These are phyloP conservation scores for Cordyceps tenuipes DNA, from an alignment of 2,329 filamentous ascomycete genomes.

Conservation along the genomic window DNA sequence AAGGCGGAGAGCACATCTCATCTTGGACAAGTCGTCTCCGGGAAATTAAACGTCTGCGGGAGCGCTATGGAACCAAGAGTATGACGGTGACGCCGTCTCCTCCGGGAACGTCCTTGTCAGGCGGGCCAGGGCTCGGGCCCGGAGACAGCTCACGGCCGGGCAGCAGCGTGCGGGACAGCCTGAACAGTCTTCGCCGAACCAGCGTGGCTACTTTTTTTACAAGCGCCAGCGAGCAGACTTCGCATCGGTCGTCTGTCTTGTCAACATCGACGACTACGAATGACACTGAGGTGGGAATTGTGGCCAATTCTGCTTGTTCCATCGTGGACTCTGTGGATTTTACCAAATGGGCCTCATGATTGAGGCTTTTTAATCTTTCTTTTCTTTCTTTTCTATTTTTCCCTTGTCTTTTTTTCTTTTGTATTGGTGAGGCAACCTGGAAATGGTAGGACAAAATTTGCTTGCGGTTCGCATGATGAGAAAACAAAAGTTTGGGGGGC, in stretches of 20 bases:
- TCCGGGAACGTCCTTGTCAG: conserved; percentile 18
- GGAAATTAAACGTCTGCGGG: conserved; percentile 74
- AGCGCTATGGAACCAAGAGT: conserved; percentile 48
- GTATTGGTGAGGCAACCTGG: neutral
- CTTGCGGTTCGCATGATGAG: neutral
- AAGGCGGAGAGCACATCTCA: conserved; percentile 74
- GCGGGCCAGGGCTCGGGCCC: conserved; percentile 13
- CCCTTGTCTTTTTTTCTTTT: neutral
- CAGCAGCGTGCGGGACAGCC: conserved; percentile 50
- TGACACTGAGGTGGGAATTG: conserved; percentile 41
- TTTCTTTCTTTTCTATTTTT: neutral
- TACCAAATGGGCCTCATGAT: conserved; percentile 37
- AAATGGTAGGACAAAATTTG: neutral
- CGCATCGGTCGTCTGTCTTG: conserved; percentile 50
- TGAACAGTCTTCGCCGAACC: conserved; percentile 52
- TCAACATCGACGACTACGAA: conserved; percentile 45
- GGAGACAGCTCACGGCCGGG: conserved; percentile 31
- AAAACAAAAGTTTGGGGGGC: conserved; percentile 7
- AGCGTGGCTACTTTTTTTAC: conserved; percentile 59
- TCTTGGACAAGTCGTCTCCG: conserved; percentile 83
- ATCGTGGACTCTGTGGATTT: conserved; percentile 42
- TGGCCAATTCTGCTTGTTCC: conserved; percentile 20
- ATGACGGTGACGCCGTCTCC: conserved; percentile 18
- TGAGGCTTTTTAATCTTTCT: neutral
- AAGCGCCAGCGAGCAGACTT: conserved; percentile 45